phyloP scores from a whole-genome alignment of 1,284 basidiomycete species.

The Marasmius sp. region DNA sequence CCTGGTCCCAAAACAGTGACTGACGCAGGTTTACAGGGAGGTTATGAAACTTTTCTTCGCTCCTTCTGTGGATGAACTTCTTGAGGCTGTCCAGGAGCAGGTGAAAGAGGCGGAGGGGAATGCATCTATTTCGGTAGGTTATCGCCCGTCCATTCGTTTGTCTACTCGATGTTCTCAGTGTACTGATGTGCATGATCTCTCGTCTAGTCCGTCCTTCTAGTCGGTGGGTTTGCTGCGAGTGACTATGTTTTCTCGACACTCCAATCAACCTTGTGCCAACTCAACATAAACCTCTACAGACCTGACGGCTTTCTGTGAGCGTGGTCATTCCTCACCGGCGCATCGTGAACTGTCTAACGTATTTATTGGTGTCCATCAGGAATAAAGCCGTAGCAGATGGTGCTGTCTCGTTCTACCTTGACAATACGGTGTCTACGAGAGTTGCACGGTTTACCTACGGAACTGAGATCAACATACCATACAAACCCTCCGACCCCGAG shows the following conservation, averaged over 20 bases:
- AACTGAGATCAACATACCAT: constrained; percentile 26
- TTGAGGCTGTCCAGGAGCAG: constrained; percentile 38
- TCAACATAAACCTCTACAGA: constrained; percentile 30
- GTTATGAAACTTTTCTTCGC: constrained; percentile 45
- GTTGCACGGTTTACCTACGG: constrained; percentile 48
- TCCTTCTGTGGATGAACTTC: constrained; percentile 43
- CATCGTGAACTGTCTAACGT: neutral
- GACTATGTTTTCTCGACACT: constrained; percentile 46
- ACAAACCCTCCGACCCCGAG: constrained; percentile 27
- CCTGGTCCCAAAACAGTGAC: neutral
- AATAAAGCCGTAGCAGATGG: constrained; percentile 60
- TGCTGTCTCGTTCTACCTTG: constrained; percentile 49
- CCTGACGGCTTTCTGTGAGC: constrained; percentile 42
- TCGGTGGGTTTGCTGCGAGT: constrained; percentile 53
- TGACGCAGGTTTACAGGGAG: constrained; percentile 21
- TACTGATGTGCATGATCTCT: neutral
- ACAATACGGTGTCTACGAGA: constrained; percentile 47
- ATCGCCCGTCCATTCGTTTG: neutral
- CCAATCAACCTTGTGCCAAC: constrained; percentile 26
- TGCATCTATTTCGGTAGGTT: constrained; percentile 32
- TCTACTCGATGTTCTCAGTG: too few species aligned
- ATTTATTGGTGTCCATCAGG: neutral
- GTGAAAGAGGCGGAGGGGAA: constrained; percentile 22
- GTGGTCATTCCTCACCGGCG: neutral
- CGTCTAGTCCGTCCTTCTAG: constrained; percentile 33